Conservation (phyloP, 345 rosid species). For the Eucalyptus coolabah region DNA sequence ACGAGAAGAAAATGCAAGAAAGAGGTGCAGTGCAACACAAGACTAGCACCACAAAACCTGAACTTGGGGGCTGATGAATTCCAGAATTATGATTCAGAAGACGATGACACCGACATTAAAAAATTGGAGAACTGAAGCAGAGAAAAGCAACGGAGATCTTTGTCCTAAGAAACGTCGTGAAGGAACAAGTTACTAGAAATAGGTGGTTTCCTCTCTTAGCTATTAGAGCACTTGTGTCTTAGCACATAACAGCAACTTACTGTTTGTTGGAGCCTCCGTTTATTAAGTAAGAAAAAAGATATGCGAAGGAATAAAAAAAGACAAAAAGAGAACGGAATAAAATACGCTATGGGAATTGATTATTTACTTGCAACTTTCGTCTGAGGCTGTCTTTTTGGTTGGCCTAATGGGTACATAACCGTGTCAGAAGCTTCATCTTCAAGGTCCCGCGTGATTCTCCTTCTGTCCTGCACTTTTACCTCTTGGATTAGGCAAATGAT, state of each 20-base stretch:
- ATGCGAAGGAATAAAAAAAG: background rate
- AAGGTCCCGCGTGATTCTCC: background rate
- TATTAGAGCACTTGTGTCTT: background rate
- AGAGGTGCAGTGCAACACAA: background rate
- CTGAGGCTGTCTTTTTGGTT: background rate
- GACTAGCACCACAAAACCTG: background rate
- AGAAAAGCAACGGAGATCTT: background rate
- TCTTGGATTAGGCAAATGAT: background rate
- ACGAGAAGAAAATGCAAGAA: background rate
- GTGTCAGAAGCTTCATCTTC: background rate
- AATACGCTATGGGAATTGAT: background rate
- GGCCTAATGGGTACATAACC: background rate
- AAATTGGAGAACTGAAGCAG: background rate
- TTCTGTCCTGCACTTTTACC: background rate
- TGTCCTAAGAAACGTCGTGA: background rate
- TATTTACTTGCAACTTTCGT: background rate
- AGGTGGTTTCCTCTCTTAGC: background rate
- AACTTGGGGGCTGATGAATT: background rate
- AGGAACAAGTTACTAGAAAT: background rate
- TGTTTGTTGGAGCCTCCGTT: background rate
- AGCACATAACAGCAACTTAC: background rate
- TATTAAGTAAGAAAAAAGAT: background rate
- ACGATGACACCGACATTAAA: background rate
- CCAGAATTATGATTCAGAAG: background rate
- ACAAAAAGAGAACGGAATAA: background rate